Conservation (phyloP, 2,329 filamentous ascomycete species). For the Cordyceps fumosorosea region DNA sequence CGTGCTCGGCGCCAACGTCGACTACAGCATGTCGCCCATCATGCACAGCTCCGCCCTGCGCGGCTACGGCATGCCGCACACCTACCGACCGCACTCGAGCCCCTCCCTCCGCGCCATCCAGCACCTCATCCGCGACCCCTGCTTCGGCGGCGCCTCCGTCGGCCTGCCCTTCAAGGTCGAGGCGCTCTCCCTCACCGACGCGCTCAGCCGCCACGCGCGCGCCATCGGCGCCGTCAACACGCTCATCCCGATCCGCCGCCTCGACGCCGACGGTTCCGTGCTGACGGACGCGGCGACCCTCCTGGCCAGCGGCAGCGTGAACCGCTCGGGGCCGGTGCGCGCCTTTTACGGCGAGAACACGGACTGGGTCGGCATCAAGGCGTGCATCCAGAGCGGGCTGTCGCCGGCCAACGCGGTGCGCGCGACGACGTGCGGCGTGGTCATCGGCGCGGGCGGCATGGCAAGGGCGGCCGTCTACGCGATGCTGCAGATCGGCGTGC, state of each 20-base stretch:
- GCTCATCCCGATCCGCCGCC: constrained; percentile 60
- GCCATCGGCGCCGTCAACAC: constrained; percentile 75
- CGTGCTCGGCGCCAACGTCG: constrained; percentile 66
- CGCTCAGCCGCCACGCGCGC: constrained; percentile 63
- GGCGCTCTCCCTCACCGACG: constrained; percentile 61
- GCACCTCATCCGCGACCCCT: constrained; percentile 55
- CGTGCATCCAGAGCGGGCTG: constrained; percentile 63
- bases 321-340: constrained; percentile 58
- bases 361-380: constrained; percentile 73
- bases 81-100: constrained; percentile 59
- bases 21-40: constrained; percentile 66
- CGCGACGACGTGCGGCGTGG: constrained; percentile 46
- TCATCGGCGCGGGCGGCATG: constrained; percentile 68
- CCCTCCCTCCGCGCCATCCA: constrained; percentile 56
- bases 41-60: constrained; percentile 70
- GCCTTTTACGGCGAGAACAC: constrained; percentile 74
- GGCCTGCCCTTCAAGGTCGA: constrained; percentile 71
- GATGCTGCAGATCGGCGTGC: constrained; percentile 69
- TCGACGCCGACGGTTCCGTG: constrained; percentile 50
- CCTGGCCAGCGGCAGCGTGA: constrained; percentile 44
- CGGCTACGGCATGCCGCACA: constrained; percentile 62
- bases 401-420: constrained; percentile 64
- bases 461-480: constrained; percentile 71
- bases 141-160: constrained; percentile 67
- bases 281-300: constrained; percentile 48